Conservation (phyloP, 1,139 yeast genomes). For the Lodderomyces beijingensis region DNA sequence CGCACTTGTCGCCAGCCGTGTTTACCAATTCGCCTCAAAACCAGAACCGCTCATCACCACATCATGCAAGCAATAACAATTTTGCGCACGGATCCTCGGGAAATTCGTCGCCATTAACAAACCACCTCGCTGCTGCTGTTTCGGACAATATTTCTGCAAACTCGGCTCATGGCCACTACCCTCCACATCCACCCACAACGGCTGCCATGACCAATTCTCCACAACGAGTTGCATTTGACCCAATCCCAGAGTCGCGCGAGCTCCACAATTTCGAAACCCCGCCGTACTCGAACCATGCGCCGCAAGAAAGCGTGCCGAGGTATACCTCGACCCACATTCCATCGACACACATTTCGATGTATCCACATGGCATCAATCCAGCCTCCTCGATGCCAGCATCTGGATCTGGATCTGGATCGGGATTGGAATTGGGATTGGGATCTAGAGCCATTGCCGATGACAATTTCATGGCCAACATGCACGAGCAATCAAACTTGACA, state of each 20-base stretch:
- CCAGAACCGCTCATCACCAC: constrained; percentile 8
- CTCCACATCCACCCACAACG: not conserved
- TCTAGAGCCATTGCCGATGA: constrained; percentile 4
- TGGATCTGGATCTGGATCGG: too few relatives aligned
- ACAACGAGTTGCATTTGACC: constrained; percentile 7
- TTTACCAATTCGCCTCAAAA: constrained; percentile 10
- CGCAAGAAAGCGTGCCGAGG: constrained; percentile 23
- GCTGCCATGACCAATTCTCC: not conserved
- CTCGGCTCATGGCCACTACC: not conserved
- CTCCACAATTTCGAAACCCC: constrained; percentile 11
- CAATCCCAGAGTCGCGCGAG: constrained; percentile 16
- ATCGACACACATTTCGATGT: not conserved
- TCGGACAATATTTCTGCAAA: not conserved
- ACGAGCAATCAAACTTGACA: constrained; percentile 20
- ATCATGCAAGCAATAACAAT: not conserved
- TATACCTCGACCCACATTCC: constrained; percentile 18
- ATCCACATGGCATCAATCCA: not conserved
- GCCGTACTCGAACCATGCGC: constrained; percentile 10
- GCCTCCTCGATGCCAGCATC: constrained; percentile 14
- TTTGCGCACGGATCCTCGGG: constrained; percentile 1
- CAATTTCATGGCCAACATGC: constrained; percentile 5
- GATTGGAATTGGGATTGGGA: too few relatives aligned
- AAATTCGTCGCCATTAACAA: constrained; percentile 3
- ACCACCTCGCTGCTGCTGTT: constrained; percentile 2
- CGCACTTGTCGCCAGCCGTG: constrained; percentile 14